Base-by-base conservation (phyloP, 116 monocot species). In the Iris pallida region DNA sequence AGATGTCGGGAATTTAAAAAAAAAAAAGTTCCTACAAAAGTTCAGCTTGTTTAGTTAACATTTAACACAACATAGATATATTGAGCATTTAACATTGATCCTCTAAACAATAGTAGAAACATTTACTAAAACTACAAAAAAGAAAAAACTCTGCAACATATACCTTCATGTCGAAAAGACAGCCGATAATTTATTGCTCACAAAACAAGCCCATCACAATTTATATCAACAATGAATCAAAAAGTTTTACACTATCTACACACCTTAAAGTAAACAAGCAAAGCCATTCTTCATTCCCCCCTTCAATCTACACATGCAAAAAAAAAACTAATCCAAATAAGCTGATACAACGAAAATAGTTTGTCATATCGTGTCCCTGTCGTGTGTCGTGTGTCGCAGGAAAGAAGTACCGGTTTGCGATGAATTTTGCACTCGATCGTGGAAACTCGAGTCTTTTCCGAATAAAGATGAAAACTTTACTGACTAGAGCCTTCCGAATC, bases 401-500 rank as follows among this genome's bases (percentile, higher is more conserved):
- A 30, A 30, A 30, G 0, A 30, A 53, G 53, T 53, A 53, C 59
- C 4, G 45, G 8, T 47, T 57, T 7, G 20, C 13, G 4, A 13
- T 4, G 12, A 59, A 18, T 19, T 16, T 42, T 8, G 5, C 30
- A 30, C n/a, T 7, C 12, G 15, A 14, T 8, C 8, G 7, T 20
- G 11, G 5, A 11, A 18, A 5, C 15, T 14, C 15, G 5, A 55
- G 6, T 47, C 47, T 7, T 46, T 46, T 11, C 0, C 19, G 30
- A 14, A 53, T 9, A 55, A 6, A 5, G 10, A 8, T 57, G 19
- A 57, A 5, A 19, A 7, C 20, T 16, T 19, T 76, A 64, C 57
- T 68, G 65, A 15, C 53, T 73, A 4, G 77, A 82, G 45, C 47
- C 76, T 14, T 73, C 65, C 5, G 82, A 82, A 16, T 77, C 73